Conservation (phyloP, 345 rosid genomes). For the Triadica sebifera region DNA sequence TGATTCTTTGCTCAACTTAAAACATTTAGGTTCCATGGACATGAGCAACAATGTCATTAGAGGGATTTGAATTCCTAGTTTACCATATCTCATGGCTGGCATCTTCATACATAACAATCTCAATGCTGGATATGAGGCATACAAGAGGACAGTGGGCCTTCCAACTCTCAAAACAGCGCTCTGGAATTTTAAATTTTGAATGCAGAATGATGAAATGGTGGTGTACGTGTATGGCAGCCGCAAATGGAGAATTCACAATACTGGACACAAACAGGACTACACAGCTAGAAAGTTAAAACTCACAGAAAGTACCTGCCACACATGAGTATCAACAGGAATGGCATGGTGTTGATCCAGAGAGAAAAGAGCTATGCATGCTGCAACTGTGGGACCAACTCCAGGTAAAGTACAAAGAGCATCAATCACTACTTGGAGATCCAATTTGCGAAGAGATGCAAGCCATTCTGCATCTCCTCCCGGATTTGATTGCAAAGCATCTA, state of each 20-base stretch:
- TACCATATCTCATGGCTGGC: neutral
- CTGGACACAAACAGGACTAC: neutral
- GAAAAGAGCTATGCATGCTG: constrained; percentile 88
- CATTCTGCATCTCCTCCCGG: constrained; percentile 74
- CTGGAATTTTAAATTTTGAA: neutral
- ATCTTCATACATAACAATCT: neutral
- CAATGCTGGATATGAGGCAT: neutral
- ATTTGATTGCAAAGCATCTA: constrained; percentile 60
- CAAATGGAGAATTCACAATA: neutral
- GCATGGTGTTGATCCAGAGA: constrained; percentile 94
- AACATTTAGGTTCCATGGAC: neutral
- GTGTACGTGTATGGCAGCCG: neutral
- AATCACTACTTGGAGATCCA: constrained; percentile 59
- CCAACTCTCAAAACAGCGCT: neutral
- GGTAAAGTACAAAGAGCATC: constrained; percentile 78
- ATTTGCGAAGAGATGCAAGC: constrained; percentile 74
- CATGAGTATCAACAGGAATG: constrained; percentile 93
- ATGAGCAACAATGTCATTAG: neutral
- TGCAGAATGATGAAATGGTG: neutral
- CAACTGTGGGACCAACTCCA: constrained; percentile 93
- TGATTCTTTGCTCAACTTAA: no score
- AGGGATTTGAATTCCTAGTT: neutral
- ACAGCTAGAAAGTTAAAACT: neutral
- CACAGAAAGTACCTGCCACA: constrained; percentile 66
- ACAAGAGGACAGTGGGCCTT: neutral